phyloP scores from a whole-genome alignment of 305 asterid species.

The Ajuga reptans region DNA sequence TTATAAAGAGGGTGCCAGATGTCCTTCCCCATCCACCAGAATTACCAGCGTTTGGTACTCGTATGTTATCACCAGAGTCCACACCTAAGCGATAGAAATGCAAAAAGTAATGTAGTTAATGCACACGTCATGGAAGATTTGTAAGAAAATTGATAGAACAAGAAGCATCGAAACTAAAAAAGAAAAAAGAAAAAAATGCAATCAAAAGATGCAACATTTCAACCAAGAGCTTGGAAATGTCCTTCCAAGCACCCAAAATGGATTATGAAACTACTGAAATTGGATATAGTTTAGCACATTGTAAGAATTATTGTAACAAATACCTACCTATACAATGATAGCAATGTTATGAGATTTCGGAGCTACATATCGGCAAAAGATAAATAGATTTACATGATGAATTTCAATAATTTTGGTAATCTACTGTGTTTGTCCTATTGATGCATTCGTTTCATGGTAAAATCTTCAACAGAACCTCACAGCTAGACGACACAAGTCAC shows the following conservation, averaged over 20 bases:
- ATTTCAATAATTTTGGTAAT: neutral
- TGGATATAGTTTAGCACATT: neutral
- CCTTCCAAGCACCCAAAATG: neutral
- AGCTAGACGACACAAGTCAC: neutral
- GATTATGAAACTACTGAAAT: neutral
- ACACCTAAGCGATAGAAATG: constrained; percentile 49
- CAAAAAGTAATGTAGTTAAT: neutral
- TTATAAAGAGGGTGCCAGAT: constrained; percentile 62
- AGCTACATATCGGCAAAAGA: constrained; percentile 1
- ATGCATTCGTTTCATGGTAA: neutral
- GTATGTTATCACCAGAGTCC: constrained; percentile 70
- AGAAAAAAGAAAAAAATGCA: neutral
- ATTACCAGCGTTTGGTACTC: constrained; percentile 75
- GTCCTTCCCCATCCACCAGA: constrained; percentile 57
- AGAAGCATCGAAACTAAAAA: neutral
- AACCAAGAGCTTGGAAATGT: neutral
- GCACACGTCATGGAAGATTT: constrained; percentile 5
- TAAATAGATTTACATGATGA: neutral
- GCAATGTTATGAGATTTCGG: neutral
- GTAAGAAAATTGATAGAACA: neutral
- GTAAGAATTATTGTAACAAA: neutral
- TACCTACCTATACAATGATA: neutral
- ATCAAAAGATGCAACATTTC: neutral
- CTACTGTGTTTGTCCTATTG: neutral
- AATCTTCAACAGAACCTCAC: neutral